Evolutionary conservation across 257 asterid genomes (phyloP), one percentile per base, ranked within the genome.

Genomic region (Fraxinus anomala): DNA sequence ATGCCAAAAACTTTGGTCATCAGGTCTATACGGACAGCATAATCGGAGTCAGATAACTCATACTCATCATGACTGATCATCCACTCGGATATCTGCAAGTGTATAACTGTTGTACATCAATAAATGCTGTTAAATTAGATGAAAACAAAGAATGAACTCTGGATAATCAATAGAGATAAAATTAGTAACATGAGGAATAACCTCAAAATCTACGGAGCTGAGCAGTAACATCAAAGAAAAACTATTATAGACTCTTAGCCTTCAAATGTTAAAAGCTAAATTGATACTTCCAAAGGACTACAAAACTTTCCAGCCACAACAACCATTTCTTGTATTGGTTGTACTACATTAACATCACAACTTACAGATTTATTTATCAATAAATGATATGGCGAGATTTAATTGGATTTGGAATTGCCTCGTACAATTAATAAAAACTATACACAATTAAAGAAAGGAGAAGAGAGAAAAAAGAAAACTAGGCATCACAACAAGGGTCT

Each of bases 1-100:
- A 93, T 87, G 78, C 98, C 98, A n/a, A 95, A 95, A 72, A 93
- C 97, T 80, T 89, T 93, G 81, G 92, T 81, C 96, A 95, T 91
- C 79, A 95, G 82, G 87, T 91, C 89, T 59, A 95, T 87, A 68
- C 97, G 94, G 83, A 86, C 81, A 12, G 98, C 97, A 82, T 90
- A 91, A 78, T 94, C 99, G 2, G 96, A 84, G 85, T 90, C 96
- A 0, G 92, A 89, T 82, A 89, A 51, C 37, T 84, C 74, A 76
- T 85, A 89, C 83, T 94, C 91, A 6, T 88, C 91, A 40, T 89
- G 89, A 83, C 89, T 81, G 72, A 94, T 85, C 96, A 94, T 91
- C 99, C 99, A 94, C 71, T 94, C 99, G 19, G 99, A 91, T 82
- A 94, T 79, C 99, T 90, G 94, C 79, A 85, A 82, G 82, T 79